Evolutionary conservation across 441 rosid genomes (phyloP).

Genomic region (Brassica hybrid): DNA sequence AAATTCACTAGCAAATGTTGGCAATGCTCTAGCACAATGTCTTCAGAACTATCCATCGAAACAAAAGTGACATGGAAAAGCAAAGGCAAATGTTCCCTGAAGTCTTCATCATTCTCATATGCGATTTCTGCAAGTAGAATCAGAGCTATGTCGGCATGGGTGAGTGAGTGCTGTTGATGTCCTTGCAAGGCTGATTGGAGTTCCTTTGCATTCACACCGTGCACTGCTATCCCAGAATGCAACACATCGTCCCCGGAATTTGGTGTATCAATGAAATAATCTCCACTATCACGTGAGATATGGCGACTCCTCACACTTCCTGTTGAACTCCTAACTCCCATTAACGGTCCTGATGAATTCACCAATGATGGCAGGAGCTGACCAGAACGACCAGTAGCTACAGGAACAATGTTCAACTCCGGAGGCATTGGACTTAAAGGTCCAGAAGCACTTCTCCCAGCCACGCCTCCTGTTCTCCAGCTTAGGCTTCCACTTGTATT

Average conservation of each 20-base stretch:
- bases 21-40: conserved; percentile 98
- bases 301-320: conserved; percentile 98
- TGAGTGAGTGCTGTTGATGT: conserved; percentile 97
- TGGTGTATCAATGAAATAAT: conserved; percentile 94
- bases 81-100: conserved; percentile 96
- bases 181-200: conserved; percentile 98
- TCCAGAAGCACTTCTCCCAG: conserved; percentile 94
- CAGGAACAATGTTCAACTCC: conserved; percentile 87
- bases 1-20: conserved; percentile 97
- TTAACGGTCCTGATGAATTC: conserved; percentile 96
- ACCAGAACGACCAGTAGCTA: conserved; percentile 94
- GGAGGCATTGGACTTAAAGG: conserved; percentile 99
- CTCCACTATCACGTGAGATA: conserved; percentile 98
- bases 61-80: conserved; percentile 98
- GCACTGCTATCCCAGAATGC: conserved; percentile 76
- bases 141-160: conserved; percentile 98
- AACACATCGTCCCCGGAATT: conserved; percentile 92
- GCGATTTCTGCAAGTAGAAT: conserved; percentile 98
- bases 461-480: conserved; percentile 96
- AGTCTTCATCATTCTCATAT: conserved; percentile 98
- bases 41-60: conserved; percentile 99
- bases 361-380: conserved; percentile 92
- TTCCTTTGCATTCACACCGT: conserved; percentile 93
- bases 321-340: conserved; percentile 97
- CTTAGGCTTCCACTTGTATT: conserved; percentile 97